Evolutionary conservation across 352 stramenopile species (phyloP).

Genomic region (Phytophthora sp.): DNA sequence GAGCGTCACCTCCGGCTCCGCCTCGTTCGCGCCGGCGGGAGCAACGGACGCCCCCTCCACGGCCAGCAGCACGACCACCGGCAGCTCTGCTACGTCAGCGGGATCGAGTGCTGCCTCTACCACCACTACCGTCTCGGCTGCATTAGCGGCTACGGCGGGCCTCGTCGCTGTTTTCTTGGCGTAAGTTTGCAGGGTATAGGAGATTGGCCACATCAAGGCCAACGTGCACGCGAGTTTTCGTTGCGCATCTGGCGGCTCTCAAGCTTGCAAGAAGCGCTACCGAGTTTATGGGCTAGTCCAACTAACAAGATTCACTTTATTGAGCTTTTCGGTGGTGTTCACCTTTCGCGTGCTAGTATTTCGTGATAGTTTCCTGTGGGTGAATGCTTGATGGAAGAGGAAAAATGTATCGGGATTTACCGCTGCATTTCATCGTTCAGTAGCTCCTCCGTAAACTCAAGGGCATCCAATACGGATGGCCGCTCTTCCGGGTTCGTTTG

Average conservation of each 20-base stretch:
- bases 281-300: conserved; percentile 14
- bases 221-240: conserved; percentile 3
- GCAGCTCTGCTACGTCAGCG: conserved; percentile 16
- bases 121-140: conserved; percentile 14
- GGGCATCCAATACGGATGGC: conserved; percentile 74
- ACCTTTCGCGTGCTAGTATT: neutral
- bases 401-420: conserved; percentile 23
- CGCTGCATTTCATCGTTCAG: conserved; percentile 69
- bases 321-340: conserved; percentile 9
- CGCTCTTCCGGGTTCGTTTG: conserved; percentile 83
- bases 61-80: conserved; percentile 11
- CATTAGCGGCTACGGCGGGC: conserved; percentile 27
- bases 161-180: conserved; percentile 38
- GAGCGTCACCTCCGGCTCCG: conserved; percentile 24
- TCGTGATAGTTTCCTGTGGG: neutral
- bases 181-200: conserved; percentile 13
- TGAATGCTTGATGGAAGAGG: conserved; percentile 9
- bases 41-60: conserved; percentile 40
- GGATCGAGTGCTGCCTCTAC: conserved; percentile 20
- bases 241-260: conserved; percentile 12
- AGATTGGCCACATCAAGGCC: neutral
- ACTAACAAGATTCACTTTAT: conserved; percentile 36
- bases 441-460: conserved; percentile 85
- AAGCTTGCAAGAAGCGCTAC: conserved; percentile 12
- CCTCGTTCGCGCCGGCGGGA: conserved; percentile 46